Evolutionary conservation across 202 grass and related monocot species (phyloP).

Genomic region (Cymbopogon flexuosus): DNA sequence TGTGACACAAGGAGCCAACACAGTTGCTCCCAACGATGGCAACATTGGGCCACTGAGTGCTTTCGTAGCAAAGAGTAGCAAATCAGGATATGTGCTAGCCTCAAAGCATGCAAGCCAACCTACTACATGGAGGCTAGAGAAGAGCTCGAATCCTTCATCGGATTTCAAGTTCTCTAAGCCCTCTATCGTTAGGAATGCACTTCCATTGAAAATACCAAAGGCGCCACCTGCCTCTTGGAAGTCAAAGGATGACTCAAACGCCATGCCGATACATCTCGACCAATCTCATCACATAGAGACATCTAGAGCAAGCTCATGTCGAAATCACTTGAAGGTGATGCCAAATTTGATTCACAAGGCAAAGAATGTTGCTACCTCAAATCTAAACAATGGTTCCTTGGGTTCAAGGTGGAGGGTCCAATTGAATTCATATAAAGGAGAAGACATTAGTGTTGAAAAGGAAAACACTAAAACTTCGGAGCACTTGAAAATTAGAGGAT

Average conservation of each 20-base stretch:
- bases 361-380: neutral
- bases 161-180: neutral
- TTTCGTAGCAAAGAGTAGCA: neutral
- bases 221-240: too few species aligned
- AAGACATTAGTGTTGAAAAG: neutral
- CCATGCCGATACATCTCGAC: neutral
- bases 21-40: neutral
- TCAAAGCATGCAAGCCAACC: neutral
- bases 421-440: neutral
- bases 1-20: too few species aligned
- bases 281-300: neutral
- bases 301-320: neutral
- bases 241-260: neutral
- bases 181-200: neutral
- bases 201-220: neutral
- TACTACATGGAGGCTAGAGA: neutral
- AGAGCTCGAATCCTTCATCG: neutral
- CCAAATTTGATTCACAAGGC: neutral
- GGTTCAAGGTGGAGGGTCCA: neutral
- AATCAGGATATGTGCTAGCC: neutral
- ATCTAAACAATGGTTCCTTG: neutral
- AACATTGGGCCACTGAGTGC: neutral
- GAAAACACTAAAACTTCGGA: neutral
- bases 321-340: neutral
- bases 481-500: neutral